Evolutionary conservation across 768 basidiomycete species (phyloP).

Genomic region (Psilocybe cubensis): DNA sequence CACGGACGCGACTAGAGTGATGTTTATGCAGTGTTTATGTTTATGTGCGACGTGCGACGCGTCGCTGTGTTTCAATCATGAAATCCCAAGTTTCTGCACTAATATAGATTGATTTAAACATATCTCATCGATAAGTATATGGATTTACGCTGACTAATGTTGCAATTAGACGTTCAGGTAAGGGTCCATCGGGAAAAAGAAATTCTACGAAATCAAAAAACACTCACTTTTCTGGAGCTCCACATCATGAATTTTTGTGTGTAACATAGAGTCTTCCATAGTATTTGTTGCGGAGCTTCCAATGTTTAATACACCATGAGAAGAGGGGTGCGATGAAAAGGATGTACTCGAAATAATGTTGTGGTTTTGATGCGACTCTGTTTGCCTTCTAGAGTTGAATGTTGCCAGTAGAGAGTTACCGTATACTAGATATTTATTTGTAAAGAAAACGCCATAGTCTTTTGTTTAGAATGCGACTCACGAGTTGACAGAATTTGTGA

Average conservation of each 20-base stretch:
- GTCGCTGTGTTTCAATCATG: too few species aligned
- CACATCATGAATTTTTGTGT: not conserved
- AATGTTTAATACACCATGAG: not conserved
- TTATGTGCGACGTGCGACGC: too few species aligned
- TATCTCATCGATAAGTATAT: too few species aligned
- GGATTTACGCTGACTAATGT: too few species aligned
- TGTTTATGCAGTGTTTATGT: too few species aligned
- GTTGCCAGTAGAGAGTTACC: slow-evolving; percentile 16
- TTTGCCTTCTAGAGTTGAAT: slow-evolving; percentile 10
- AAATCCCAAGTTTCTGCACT: too few species aligned
- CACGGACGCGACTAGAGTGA: too few species aligned
- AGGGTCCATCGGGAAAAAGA: too few species aligned
- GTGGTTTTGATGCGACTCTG: not conserved
- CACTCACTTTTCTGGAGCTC: not conserved
- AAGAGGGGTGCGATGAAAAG: not conserved
- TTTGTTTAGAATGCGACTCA: not conserved
- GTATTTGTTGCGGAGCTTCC: not conserved
- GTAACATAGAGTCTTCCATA: not conserved
- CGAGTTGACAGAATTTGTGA: slow-evolving; percentile 12
- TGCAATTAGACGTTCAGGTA: too few species aligned
- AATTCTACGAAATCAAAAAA: not conserved
- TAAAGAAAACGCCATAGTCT: not conserved
- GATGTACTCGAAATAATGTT: not conserved
- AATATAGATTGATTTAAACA: too few species aligned
- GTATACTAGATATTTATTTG: slow-evolving; percentile 4